Evolutionary conservation across 2,329 filamentous ascomycete species (phyloP).

Genomic region (Exutisphaerella laricina): DNA sequence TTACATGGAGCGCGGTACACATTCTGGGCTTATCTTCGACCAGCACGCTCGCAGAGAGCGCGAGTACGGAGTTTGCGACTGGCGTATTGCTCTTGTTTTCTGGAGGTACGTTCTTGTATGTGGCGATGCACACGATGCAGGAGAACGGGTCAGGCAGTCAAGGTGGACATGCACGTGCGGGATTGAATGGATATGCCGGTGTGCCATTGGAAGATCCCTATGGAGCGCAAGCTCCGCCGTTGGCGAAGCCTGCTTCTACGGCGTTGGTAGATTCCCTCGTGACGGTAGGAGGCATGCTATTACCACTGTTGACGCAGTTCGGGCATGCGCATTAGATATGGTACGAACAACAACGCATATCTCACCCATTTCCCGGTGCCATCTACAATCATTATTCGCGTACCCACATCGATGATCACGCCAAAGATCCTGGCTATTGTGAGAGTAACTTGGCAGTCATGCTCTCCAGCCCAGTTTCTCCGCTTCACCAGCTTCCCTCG

Average conservation of each 20-base stretch:
- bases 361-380: too few species aligned
- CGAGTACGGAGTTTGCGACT: constrained; percentile 73
- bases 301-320: constrained; percentile 71
- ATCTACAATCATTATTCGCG: too few species aligned
- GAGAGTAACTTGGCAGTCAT: too few species aligned
- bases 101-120: constrained; percentile 94
- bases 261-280: constrained; percentile 52
- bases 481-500: too few species aligned
- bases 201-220: constrained; percentile 24
- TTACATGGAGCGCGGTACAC: constrained; percentile 75
- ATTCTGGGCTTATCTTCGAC: constrained; percentile 60
- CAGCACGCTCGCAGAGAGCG: constrained; percentile 50
- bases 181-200: constrained; percentile 25
- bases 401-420: too few species aligned
- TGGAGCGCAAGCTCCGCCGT: constrained; percentile 7
- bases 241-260: constrained; percentile 6
- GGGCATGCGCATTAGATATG: constrained; percentile 63
- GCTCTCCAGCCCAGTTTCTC: too few species aligned
- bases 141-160: constrained; percentile 53
- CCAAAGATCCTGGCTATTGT: too few species aligned
- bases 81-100: constrained; percentile 93
- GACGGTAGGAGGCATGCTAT: constrained; percentile 68
- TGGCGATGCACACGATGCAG: constrained; percentile 98
- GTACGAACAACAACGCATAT: too few species aligned
- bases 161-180: constrained; percentile 43